phyloP scores from a whole-genome alignment of 2,329 filamentous ascomycete species.

The Botrytis fragariae region DNA sequence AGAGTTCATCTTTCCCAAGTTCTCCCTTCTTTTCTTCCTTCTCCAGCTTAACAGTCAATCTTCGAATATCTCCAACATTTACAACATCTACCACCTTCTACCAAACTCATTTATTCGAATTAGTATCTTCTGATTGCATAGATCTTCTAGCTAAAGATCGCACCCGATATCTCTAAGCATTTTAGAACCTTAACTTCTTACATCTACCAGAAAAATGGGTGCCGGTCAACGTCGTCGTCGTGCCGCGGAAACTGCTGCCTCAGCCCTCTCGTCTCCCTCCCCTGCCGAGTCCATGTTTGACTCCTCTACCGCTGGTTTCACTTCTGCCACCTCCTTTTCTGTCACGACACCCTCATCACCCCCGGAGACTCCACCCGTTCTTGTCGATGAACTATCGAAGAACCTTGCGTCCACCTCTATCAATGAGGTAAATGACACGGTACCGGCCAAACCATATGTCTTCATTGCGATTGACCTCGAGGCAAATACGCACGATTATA shows the following conservation, averaged over 20 bases:
- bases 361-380: background rate
- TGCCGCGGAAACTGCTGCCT: rapidly evolving
- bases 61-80: background rate
- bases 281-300: background rate
- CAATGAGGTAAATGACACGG: background rate
- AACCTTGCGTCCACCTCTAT: background rate
- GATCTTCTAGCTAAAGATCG: too few relatives aligned
- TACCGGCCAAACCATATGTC: background rate
- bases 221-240: background rate
- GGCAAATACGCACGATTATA: background rate
- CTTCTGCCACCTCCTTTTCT: background rate
- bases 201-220: background rate
- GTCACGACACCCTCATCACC: background rate
- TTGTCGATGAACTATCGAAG: background rate
- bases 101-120: background rate
- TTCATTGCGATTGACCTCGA: constrained; percentile 12
- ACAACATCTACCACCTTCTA: background rate
- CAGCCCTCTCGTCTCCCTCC: rapidly evolving
- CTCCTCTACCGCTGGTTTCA: background rate
- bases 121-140: too few relatives aligned
- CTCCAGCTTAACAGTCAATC: background rate
- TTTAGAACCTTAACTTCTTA: background rate
- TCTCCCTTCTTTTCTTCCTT: background rate
- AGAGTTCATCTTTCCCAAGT: background rate
- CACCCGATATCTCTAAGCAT: background rate